A percentile compares a stretch with the other conserved stretches of the same genome.
Evolutionary conservation across 1,284 basidiomycete species (phyloP).

Genomic region (Ganoderma lucidum): DNA sequence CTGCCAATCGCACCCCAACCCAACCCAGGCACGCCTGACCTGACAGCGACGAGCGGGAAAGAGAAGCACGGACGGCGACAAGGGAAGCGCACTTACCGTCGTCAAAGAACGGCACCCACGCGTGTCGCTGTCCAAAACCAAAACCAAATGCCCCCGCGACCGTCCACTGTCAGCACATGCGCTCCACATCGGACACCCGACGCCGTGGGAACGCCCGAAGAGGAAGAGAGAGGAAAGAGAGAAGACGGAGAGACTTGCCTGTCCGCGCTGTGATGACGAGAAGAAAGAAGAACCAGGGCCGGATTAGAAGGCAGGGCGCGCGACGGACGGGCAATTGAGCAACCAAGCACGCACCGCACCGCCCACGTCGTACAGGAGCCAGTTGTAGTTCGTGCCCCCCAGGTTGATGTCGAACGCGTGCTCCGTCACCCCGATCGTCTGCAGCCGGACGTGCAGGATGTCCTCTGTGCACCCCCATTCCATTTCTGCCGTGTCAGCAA

Average conservation of each 20-base stretch:
- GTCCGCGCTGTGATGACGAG: constrained; percentile 52
- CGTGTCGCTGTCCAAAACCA: constrained; percentile 60
- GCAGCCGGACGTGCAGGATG: constrained; percentile 78
- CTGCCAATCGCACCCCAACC: background rate
- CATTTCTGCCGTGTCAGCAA: background rate
- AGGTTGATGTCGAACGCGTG: constrained; percentile 74
- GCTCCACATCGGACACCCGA: background rate
- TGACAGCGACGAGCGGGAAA: constrained; percentile 4
- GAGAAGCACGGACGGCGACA: background rate
- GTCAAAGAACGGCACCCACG: constrained; percentile 85
- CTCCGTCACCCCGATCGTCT: constrained; percentile 81
- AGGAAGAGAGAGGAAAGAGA: too few relatives aligned
- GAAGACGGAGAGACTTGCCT: constrained; percentile 46
- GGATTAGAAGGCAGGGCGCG: background rate
- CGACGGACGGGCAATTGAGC: constrained; percentile 5
- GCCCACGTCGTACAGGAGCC: constrained; percentile 83
- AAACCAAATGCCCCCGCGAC: background rate
- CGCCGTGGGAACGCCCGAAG: constrained; percentile 10
- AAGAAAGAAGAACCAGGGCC: background rate
- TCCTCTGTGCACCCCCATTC: constrained; percentile 54
- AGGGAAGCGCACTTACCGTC: constrained; percentile 61
- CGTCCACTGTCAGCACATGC: constrained; percentile 7
- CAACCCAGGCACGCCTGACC: constrained; percentile 13
- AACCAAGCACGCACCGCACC: constrained; percentile 65
- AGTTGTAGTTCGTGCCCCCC: constrained; percentile 68